Evolutionary conservation across 2,329 filamentous ascomycete species (phyloP).

Genomic region (Pezicula rhizophila): DNA sequence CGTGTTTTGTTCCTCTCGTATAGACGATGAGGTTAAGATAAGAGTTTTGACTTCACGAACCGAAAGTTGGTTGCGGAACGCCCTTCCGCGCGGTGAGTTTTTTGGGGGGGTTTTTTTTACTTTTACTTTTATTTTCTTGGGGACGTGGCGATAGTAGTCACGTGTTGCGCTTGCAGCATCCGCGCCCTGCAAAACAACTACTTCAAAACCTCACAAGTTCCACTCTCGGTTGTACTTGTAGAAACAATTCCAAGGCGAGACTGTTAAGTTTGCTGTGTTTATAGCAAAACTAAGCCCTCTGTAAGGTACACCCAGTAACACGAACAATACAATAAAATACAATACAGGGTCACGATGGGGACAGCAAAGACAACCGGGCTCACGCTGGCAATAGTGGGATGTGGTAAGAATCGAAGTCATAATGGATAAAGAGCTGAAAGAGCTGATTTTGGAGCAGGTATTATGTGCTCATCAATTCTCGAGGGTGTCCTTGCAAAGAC

Average conservation of each 20-base stretch:
- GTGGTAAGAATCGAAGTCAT: constrained; percentile 15
- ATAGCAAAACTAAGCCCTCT: no score
- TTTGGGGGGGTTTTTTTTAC: no score
- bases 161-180: background rate
- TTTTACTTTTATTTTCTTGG: background rate
- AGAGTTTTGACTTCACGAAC: background rate
- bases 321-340: background rate
- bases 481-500: constrained; percentile 18
- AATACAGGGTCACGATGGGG: constrained; percentile 1
- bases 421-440: constrained; percentile 10
- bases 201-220: background rate
- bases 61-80: background rate
- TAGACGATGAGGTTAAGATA: background rate
- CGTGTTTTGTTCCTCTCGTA: no score
- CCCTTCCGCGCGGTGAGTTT: background rate
- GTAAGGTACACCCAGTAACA: background rate
- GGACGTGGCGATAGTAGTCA: background rate
- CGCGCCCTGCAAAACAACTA: background rate
- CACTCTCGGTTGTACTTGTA: no score
- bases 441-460: constrained; percentile 13
- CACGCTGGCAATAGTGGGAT: constrained; percentile 17
- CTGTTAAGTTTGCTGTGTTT: no score
- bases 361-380: constrained; percentile 3
- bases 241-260: no score
- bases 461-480: constrained; percentile 23